These are phyloP conservation scores for Thelonectria rubi DNA, from an alignment of 2,329 filamentous ascomycete species.

Conservation along the genomic window DNA sequence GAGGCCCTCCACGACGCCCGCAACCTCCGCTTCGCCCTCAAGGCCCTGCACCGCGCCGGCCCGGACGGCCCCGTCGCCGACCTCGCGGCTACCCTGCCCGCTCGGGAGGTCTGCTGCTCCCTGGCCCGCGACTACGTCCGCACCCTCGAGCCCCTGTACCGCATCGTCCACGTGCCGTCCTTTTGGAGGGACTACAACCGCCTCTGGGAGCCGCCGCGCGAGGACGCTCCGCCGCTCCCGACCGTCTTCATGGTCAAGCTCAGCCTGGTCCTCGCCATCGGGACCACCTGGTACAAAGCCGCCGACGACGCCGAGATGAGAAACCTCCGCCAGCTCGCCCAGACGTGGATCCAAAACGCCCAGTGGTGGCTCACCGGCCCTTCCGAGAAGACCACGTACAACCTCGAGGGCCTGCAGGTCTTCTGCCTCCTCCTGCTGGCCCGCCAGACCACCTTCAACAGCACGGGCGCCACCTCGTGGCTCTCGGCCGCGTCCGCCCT, in stretches of 20 bases:
- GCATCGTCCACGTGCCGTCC: conserved; percentile 37
- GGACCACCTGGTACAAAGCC: conserved; percentile 35
- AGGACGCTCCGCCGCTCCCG: background rate
- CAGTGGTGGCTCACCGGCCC: conserved; percentile 42
- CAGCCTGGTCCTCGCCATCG: conserved; percentile 35
- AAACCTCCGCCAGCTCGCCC: conserved; percentile 30
- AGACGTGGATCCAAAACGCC: conserved; percentile 41
- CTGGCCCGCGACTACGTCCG: conserved; percentile 39
- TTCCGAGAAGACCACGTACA: conserved; percentile 39
- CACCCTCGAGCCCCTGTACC: conserved; percentile 41
- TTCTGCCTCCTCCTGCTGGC: conserved; percentile 39
- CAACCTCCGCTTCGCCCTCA: conserved; percentile 31
- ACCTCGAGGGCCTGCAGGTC: conserved; percentile 38
- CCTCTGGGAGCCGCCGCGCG: conserved; percentile 29
- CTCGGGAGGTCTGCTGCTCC: conserved; percentile 31
- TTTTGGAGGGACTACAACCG: conserved; percentile 37
- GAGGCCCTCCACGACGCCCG: conserved; percentile 36
- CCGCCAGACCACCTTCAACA: conserved; percentile 41
- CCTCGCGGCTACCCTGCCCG: conserved; percentile 28
- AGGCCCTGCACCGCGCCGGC: conserved; percentile 25
- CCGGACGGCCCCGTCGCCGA: conserved; percentile 35
- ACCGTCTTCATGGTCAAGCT: conserved; percentile 37
- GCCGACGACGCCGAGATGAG: conserved; percentile 27
- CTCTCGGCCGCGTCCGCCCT: conserved; percentile 38
- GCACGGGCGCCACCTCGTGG: conserved; percentile 39